phyloP scores from a whole-genome alignment of 768 basidiomycete species.

The Kwoniella europaea region DNA sequence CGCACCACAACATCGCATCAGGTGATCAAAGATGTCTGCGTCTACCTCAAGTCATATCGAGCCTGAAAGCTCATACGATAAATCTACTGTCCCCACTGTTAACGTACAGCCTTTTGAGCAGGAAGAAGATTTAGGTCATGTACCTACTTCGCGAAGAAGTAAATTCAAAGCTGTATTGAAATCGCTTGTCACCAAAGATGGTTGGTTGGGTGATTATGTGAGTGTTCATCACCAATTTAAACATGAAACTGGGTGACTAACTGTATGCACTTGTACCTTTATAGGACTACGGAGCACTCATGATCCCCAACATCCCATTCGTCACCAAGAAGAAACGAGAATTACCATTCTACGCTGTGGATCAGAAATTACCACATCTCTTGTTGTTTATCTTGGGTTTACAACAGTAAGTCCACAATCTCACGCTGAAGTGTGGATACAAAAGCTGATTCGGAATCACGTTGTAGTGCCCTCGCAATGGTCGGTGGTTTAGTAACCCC shows the following conservation, averaged over 20 bases:
- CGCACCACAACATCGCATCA: too few relatives aligned
- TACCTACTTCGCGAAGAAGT: constrained; percentile 18
- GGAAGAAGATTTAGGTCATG: constrained; percentile 23
- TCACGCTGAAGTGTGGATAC: background rate
- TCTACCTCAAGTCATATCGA: constrained; percentile 19
- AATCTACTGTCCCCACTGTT: constrained; percentile 1
- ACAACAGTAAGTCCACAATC: constrained; percentile 27
- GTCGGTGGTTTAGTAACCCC: constrained; percentile 37
- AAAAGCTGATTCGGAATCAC: background rate
- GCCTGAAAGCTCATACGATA: constrained; percentile 21
- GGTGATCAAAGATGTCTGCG: background rate
- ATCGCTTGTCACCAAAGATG: constrained; percentile 27
- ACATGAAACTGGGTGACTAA: background rate
- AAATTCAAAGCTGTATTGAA: constrained; percentile 21
- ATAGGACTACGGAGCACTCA: constrained; percentile 32
- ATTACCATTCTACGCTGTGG: constrained; percentile 39
- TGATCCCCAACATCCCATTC: constrained; percentile 40
- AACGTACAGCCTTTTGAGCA: constrained; percentile 22
- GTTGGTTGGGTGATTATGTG: constrained; percentile 39
- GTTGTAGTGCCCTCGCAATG: constrained; percentile 36
- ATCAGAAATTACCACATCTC: constrained; percentile 34
- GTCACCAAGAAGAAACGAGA: constrained; percentile 27
- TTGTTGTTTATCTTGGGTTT: constrained; percentile 38
- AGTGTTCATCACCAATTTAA: constrained; percentile 2
- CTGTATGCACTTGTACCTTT: background rate